A percentile compares a stretch with the other conserved stretches of the same genome.
These are phyloP conservation scores for Stachybotrys elegans DNA, from an alignment of 2,329 filamentous ascomycete genomes.

Conservation along the genomic window DNA sequence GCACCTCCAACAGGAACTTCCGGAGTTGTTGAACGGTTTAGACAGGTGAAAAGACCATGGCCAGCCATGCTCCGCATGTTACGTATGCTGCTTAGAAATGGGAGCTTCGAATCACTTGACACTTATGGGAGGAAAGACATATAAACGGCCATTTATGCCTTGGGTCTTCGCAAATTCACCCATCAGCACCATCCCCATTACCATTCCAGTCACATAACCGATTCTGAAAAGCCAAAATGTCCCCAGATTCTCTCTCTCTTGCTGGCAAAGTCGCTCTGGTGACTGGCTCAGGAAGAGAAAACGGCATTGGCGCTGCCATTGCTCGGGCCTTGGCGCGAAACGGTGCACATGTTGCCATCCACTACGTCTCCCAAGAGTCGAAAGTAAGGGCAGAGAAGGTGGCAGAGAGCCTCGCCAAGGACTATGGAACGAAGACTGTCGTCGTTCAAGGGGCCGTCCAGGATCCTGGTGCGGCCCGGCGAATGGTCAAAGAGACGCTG, in stretches of 20 bases:
- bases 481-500: slow-evolving; percentile 25
- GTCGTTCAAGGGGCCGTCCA: slow-evolving; percentile 21
- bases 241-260: slow-evolving; percentile 20
- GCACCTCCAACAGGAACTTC: background rate
- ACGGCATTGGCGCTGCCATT: slow-evolving; percentile 34
- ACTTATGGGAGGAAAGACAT: background rate
- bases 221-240: slow-evolving; percentile 4
- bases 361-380: slow-evolving; percentile 29
- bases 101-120: background rate
- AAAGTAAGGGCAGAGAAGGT: slow-evolving; percentile 21
- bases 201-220: background rate
- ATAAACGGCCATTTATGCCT: too few relatives aligned
- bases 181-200: background rate
- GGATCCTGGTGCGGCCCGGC: slow-evolving; percentile 12
- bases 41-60: background rate
- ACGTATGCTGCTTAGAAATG: background rate
- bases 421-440: slow-evolving; percentile 20
- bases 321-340: slow-evolving; percentile 26
- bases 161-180: background rate
- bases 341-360: slow-evolving; percentile 29
- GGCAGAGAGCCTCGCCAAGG: slow-evolving; percentile 17
- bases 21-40: background rate
- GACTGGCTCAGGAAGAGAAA: slow-evolving; percentile 34
- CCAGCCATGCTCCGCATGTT: background rate
- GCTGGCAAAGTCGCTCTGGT: slow-evolving; percentile 33